Evolutionary conservation across 768 basidiomycete genomes (phyloP).

Genomic region (Cytidiella melzeri): DNA sequence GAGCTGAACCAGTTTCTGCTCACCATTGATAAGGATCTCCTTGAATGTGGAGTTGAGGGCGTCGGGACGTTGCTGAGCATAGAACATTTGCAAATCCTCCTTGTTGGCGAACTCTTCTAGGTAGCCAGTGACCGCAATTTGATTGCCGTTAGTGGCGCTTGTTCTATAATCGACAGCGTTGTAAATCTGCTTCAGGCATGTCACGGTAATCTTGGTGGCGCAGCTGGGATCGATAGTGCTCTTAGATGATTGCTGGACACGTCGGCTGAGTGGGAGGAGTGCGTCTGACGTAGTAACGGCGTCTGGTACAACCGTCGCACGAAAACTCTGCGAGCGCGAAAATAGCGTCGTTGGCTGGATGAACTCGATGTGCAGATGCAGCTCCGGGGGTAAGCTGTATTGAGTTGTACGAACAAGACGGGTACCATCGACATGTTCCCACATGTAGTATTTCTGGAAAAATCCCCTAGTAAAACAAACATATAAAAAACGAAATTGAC

Average conservation of each 20-base stretch:
- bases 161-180: conserved; percentile 25
- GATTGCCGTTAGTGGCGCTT: conserved; percentile 18
- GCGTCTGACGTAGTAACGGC: conserved; percentile 5
- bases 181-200: conserved; percentile 29
- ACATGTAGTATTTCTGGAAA: conserved; percentile 54
- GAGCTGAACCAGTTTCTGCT: neutral
- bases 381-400: conserved; percentile 56
- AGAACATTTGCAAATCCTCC: conserved; percentile 29
- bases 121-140: conserved; percentile 31
- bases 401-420: conserved; percentile 54
- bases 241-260: conserved; percentile 18
- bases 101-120: conserved; percentile 26
- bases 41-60: conserved; percentile 41
- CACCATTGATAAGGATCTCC: conserved; percentile 51
- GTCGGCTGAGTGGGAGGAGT: no score
- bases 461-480: neutral
- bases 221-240: conserved; percentile 26
- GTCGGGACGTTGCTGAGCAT: conserved; percentile 22
- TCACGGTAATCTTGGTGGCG: conserved; percentile 25
- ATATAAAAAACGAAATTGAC: neutral
- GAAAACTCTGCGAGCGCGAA: conserved; percentile 38
- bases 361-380: conserved; percentile 57
- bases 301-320: conserved; percentile 28
- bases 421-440: conserved; percentile 49
- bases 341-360: conserved; percentile 73